Evolutionary conservation across 2,329 filamentous ascomycete genomes (phyloP), one percentile per base, ranked within the genome.

Genomic region (Beauveria sp.): DNA sequence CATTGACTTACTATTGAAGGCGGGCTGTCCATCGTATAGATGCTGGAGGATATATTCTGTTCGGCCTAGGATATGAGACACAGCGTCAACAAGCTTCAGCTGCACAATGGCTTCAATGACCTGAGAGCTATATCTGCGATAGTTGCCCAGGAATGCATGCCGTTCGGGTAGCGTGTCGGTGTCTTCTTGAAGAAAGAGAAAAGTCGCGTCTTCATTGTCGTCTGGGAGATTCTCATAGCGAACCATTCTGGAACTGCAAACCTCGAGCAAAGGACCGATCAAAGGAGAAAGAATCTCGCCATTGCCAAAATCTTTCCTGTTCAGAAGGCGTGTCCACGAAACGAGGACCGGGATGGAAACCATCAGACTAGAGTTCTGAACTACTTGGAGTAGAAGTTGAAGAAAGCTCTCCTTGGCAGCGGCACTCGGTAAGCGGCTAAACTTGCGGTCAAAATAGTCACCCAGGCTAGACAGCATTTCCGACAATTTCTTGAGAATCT

Each of bases 61-160:
- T 67, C 89, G 86, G 18, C 81, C 80, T n/a, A 99, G 82, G 56
- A 97, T 92, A 72, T 97, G 90, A 46, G 86, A 84, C 65, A 97
- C 86, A 0, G 93, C 93, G 63, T 97, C 92, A 55, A 89, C 84
- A 3, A 92, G 86, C 67, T 91, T 89, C 66, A 90, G 83, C 65
- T 90, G 84, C 24, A 96, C 91, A 64, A 97, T 91, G 18, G 83
- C 83, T 73, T 97, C 93, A 60, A 99, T 91, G 28, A 97, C 84
- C 63, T 90, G 88, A 3, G 87, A 86, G 71, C 92, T 94, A 69
- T 96, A 97, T 62, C 94, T 84, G 44, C 94, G 84, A 72, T 99
- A 99, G 70, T 99, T 97, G 4, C 93, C 92, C 12, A 97, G 81
- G 71, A 99, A 99, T 1, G 92, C 91, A 74, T 99, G 94, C 26